phyloP scores from a whole-genome alignment of 257 asterid species.

The Phtheirospermum japonicum region DNA sequence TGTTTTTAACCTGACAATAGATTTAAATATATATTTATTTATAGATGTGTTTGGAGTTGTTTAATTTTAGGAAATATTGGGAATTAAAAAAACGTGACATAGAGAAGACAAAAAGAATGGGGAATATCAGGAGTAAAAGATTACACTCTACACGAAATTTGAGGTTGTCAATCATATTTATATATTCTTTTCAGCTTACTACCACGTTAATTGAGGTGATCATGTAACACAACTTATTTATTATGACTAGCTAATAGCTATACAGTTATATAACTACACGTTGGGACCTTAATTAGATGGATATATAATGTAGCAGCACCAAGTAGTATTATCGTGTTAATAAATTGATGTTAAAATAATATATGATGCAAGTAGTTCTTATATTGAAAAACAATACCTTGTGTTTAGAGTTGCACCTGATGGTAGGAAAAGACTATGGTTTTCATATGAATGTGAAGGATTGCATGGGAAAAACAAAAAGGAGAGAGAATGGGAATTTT shows the following conservation, averaged over 20 bases:
- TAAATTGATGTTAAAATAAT: not conserved
- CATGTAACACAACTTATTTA: not conserved
- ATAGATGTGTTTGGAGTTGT: slow-evolving; percentile 7
- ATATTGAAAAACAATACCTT: not conserved
- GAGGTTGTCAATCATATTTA: not conserved
- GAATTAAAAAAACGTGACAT: not conserved
- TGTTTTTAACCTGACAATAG: slow-evolving; percentile 9
- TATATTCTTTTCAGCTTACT: not conserved
- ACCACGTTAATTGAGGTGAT: not conserved
- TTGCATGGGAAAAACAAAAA: not conserved
- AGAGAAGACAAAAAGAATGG: not conserved
- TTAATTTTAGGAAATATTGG: not conserved
- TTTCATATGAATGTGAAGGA: not conserved
- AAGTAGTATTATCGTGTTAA: not conserved
- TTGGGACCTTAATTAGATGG: not conserved
- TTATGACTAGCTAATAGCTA: not conserved
- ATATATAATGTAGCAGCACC: not conserved
- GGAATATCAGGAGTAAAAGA: not conserved
- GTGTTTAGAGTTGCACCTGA: not conserved
- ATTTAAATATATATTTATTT: not conserved
- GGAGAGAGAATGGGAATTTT: not conserved
- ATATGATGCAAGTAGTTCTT: not conserved
- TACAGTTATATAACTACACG: not conserved
- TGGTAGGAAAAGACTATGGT: not conserved
- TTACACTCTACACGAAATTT: not conserved